Conservation (phyloP, 1,139 yeast genomes). For the Blastobotrys raffinosifermentans region DNA sequence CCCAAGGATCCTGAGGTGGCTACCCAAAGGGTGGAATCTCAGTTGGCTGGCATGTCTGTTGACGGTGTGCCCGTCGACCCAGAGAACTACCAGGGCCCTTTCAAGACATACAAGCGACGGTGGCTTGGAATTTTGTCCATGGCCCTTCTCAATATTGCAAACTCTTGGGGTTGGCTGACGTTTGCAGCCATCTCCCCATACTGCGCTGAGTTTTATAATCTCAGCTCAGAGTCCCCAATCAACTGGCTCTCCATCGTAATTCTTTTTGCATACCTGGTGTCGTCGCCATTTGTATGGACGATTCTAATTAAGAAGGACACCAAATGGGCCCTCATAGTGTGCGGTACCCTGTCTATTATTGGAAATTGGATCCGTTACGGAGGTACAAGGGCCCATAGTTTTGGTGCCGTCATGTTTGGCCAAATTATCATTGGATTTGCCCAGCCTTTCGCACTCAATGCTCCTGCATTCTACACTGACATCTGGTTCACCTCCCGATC, state of each 20-base stretch:
- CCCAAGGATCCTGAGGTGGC: too few relatives aligned
- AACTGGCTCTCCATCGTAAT: conserved; percentile 35
- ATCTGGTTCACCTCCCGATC: conserved; percentile 33
- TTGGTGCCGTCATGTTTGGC: conserved; percentile 32
- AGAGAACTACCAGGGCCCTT: conserved; percentile 11
- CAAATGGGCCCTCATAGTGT: conserved; percentile 23
- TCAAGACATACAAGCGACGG: conserved; percentile 29
- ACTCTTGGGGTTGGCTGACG: conserved; percentile 35
- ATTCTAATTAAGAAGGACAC: conserved; percentile 21
- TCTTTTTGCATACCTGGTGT: conserved; percentile 29
- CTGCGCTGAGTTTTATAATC: conserved; percentile 23
- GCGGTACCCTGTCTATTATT: conserved; percentile 25
- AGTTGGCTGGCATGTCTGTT: conserved; percentile 5
- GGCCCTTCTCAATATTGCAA: conserved; percentile 30
- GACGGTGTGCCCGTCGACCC: conserved; percentile 3
- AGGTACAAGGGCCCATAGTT: conserved; percentile 24
- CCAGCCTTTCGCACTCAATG: conserved; percentile 33
- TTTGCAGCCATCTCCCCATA: conserved; percentile 31
- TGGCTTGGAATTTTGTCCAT: conserved; percentile 32
- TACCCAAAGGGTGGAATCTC: background rate
- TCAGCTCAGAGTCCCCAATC: conserved; percentile 28
- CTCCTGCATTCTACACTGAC: conserved; percentile 33
- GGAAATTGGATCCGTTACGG: conserved; percentile 34
- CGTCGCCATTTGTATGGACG: conserved; percentile 28
- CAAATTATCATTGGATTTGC: conserved; percentile 35